Conservation (phyloP, 139 green algal genomes). For the Ettlia oleoabundans region DNA sequence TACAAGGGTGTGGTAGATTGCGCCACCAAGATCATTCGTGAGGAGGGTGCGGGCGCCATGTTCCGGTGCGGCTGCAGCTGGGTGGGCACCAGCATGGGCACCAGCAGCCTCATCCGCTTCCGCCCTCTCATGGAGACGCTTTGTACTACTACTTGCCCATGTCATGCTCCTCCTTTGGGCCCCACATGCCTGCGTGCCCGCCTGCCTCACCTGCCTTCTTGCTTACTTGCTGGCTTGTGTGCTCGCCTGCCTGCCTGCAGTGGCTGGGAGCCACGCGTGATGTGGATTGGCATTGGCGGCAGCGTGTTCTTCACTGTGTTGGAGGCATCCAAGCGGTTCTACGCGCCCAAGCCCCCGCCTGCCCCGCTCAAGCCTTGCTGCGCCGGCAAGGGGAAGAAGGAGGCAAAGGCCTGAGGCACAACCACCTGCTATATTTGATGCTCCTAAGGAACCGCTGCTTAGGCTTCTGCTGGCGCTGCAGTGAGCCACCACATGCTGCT, state of each 20-base stretch:
- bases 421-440: not conserved
- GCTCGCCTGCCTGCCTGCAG: not conserved
- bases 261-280: slow-evolving; percentile 92
- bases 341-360: slow-evolving; percentile 51
- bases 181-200: too few relatives aligned
- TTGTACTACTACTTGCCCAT: too few relatives aligned
- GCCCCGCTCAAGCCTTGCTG: slow-evolving; percentile 31
- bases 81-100: not conserved
- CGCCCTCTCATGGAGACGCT: too few relatives aligned
- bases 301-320: slow-evolving; percentile 93
- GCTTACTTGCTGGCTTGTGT: not conserved
- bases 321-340: slow-evolving; percentile 67
- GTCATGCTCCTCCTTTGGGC: too few relatives aligned
- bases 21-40: slow-evolving; percentile 68
- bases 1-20: slow-evolving; percentile 70
- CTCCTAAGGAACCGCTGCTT: not conserved
- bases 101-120: not conserved
- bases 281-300: slow-evolving; percentile 96
- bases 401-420: not conserved
- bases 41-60: slow-evolving; percentile 87
- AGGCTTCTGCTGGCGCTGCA: not conserved
- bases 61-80: slow-evolving; percentile 52
- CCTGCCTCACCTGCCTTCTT: not conserved
- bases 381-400: slow-evolving; percentile 16
- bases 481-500: too few relatives aligned